phyloP scores from a whole-genome alignment of 192 early-diverging fungal genomes.

The Allomyces macrogynus region DNA sequence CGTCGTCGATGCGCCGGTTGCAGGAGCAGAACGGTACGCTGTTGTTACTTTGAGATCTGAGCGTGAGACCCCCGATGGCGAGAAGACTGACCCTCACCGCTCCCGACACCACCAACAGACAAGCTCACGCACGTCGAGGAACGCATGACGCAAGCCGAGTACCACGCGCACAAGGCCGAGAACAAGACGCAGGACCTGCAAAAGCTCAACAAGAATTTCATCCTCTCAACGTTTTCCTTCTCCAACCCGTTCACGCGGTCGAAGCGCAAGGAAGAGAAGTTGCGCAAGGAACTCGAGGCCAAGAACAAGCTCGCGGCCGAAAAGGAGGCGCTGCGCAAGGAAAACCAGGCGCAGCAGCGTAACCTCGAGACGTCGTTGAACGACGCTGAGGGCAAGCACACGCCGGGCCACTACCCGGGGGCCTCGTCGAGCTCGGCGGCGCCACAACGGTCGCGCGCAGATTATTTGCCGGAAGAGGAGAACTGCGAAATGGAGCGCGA shows the following conservation, averaged over 20 bases:
- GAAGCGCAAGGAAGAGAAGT: neutral
- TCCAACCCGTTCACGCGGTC: neutral
- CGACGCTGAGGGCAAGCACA: constrained; percentile 1
- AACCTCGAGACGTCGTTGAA: neutral
- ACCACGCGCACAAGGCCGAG: neutral
- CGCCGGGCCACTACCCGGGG: neutral
- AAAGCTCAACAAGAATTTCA: neutral
- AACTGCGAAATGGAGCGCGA: constrained; percentile 26
- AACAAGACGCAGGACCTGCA: neutral
- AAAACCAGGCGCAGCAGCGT: neutral
- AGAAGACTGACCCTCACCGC: too few relatives aligned
- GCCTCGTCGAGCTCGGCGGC: constrained; percentile 1
- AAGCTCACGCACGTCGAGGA: constrained; percentile 20
- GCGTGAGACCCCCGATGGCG: too few relatives aligned
- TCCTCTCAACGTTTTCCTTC: neutral
- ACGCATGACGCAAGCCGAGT: constrained; percentile 1
- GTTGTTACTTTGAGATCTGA: neutral
- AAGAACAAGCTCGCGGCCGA: constrained; percentile 13
- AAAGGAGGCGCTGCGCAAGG: neutral
- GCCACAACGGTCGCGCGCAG: constrained; percentile 8
- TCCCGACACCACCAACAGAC: too few relatives aligned
- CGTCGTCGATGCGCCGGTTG: constrained; percentile 12
- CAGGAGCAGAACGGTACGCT: constrained; percentile 19
- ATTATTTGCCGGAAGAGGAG: constrained; percentile 21
- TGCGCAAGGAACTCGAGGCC: neutral